Evolutionary conservation across 2,329 filamentous ascomycete genomes (phyloP).

Genomic region (Lomentospora prolificans): DNA sequence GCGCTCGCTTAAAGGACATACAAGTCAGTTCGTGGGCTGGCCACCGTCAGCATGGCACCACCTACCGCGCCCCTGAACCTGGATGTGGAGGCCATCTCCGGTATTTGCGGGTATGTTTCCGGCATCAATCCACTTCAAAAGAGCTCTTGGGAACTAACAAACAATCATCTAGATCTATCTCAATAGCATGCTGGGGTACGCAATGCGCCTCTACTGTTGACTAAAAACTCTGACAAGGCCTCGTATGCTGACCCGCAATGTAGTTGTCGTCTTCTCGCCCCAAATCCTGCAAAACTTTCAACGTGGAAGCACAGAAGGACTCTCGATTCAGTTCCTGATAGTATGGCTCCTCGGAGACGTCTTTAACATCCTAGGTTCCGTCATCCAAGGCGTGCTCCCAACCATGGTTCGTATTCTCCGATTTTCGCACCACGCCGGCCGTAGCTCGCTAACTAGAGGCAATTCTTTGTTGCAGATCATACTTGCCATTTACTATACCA

Average conservation of each 20-base stretch:
- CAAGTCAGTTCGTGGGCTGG: neutral
- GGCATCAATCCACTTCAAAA: neutral
- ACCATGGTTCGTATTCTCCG: conserved; percentile 57
- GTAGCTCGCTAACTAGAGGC: conserved; percentile 3
- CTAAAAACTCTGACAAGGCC: neutral
- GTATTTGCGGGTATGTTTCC: conserved; percentile 66
- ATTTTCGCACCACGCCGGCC: neutral
- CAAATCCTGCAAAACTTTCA: conserved; percentile 95
- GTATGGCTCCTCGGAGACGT: conserved; percentile 92
- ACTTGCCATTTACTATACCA: conserved; percentile 86
- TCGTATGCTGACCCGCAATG: conserved; percentile 5
- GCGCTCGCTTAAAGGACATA: neutral
- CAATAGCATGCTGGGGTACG: conserved; percentile 78
- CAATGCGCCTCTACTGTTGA: conserved; percentile 5
- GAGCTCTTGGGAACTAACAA: neutral
- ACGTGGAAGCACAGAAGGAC: conserved; percentile 71
- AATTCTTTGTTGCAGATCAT: conserved; percentile 50
- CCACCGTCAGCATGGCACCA: conserved; percentile 35
- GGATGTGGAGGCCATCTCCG: conserved; percentile 83
- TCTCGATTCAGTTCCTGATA: conserved; percentile 85
- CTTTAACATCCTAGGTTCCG: conserved; percentile 90
- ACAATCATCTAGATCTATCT: conserved; percentile 59
- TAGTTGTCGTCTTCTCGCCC: conserved; percentile 88
- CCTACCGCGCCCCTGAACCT: conserved; percentile 53
- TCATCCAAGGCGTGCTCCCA: conserved; percentile 81